Evolutionary conservation across 306 rosid species (phyloP), one percentile per base, ranked within the genome.

Genomic region (Fagus crenata): DNA sequence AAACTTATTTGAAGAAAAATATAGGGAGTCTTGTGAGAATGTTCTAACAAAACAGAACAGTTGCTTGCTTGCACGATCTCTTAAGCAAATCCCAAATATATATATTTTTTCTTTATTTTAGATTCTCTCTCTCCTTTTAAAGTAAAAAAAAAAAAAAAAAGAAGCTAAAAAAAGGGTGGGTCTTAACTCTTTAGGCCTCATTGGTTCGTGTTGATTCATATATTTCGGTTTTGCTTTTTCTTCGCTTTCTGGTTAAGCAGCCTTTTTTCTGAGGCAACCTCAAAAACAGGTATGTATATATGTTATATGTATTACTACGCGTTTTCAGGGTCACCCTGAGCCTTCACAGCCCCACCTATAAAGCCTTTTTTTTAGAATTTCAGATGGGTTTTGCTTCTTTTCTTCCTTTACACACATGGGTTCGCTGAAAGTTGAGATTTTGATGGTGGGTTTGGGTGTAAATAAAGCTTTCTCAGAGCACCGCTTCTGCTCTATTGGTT

Each of bases 21-120:
- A n/a, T n/a, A n/a, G n/a, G n/a, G n/a, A n/a, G n/a, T n/a, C n/a
- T n/a, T n/a, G n/a, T n/a, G n/a, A n/a, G n/a, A n/a, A n/a, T n/a
- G n/a, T n/a, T n/a, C n/a, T n/a, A 63, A 68, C 54, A 49, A 53
- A 58, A 68, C 36, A 61, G 42, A 76, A 77, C 84, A 75, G 84
- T 91, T 80, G 98, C 87, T 82, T 86, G 84, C 86, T 84, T 86
- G 83, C 86, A 85, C 89, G 91, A 83, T 84, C 84, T 81, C 83
- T 69, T 15, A 83, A 78, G 69, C 87, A 74, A 69, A 78, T 60
- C 80, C 65, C 39, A 81, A 70, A 15, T 55, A 49, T 12, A 76
- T 65, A 65, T 65, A 6, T 67, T 28, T 37, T 39, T 39, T 6
- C 3, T 33, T 61, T 33, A 2, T 2, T 13, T 22, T 28, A 32